Percentiles rank a stretch among this genome's conserved stretches.
Conservation (phyloP, 2,329 filamentous ascomycete genomes). For the Cladosporium colombiae region DNA sequence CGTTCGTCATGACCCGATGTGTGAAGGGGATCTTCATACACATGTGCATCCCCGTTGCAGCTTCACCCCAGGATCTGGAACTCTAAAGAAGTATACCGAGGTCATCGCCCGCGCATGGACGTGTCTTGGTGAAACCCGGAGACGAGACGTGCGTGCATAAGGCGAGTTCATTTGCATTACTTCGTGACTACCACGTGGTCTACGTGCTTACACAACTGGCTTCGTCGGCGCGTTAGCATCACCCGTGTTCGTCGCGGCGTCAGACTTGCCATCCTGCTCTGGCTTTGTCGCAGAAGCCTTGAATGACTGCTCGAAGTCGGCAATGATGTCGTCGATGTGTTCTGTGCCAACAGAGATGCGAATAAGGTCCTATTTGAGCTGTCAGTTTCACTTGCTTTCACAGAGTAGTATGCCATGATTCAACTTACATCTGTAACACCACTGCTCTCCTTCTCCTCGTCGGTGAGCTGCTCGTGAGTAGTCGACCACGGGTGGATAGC, state of each 20-base stretch:
- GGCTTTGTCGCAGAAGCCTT: constrained; percentile 55
- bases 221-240: constrained; percentile 28
- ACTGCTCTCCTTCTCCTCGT: constrained; percentile 76
- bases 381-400: not conserved
- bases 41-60: constrained; percentile 8
- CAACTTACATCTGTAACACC: constrained; percentile 64
- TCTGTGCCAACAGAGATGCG: constrained; percentile 94
- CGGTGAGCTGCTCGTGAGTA: constrained; percentile 86
- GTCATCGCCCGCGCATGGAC: not conserved
- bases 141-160: not conserved
- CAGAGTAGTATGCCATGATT: not conserved
- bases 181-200: not conserved
- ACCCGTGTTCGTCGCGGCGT: constrained; percentile 31
- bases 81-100: constrained; percentile 1
- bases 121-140: not conserved
- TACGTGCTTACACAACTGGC: constrained; percentile 25
- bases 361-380: constrained; percentile 70
- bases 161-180: not conserved
- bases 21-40: constrained; percentile 1
- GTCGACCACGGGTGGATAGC: constrained; percentile 95
- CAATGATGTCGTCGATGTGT: constrained; percentile 96
- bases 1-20: not conserved
- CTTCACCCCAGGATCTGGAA: constrained; percentile 1
- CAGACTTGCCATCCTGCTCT: constrained; percentile 28
- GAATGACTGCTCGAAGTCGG: constrained; percentile 92